Evolutionary conservation across 208 protist species (phyloP).

Genomic region (Trypanosoma congolense): DNA sequence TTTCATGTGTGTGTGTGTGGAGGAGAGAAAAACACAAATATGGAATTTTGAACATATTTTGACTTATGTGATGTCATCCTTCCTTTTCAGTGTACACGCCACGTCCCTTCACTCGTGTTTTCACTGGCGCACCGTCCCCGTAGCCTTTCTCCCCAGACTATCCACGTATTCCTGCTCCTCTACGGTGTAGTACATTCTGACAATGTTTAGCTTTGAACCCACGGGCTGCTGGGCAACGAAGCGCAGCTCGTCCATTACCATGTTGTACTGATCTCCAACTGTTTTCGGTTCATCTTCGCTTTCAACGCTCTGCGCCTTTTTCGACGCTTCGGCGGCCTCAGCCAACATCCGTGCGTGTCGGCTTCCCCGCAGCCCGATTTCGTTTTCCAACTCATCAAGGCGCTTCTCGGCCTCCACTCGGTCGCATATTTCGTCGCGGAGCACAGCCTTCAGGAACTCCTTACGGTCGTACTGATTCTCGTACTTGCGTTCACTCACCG

Average conservation of each 20-base stretch:
- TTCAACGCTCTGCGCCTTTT: constrained; percentile 13
- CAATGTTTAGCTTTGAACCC: constrained; percentile 77
- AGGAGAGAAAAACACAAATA: too few relatives aligned
- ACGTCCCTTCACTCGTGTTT: background rate
- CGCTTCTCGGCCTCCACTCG: constrained; percentile 51
- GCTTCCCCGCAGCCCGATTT: constrained; percentile 47
- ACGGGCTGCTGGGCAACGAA: constrained; percentile 62
- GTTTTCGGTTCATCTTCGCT: constrained; percentile 33
- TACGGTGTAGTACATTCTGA: constrained; percentile 65
- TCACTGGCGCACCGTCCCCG: constrained; percentile 5
- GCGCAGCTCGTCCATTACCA: constrained; percentile 68
- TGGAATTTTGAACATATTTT: background rate
- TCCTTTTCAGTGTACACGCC: background rate
- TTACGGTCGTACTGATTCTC: constrained; percentile 64
- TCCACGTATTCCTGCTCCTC: constrained; percentile 62
- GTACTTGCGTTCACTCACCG: constrained; percentile 19
- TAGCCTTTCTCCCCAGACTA: constrained; percentile 32
- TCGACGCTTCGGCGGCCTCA: constrained; percentile 2
- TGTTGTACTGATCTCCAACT: constrained; percentile 52
- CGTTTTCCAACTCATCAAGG: constrained; percentile 36
- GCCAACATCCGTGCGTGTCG: constrained; percentile 37
- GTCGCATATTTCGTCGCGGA: constrained; percentile 66
- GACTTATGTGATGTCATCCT: background rate
- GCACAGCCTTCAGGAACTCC: constrained; percentile 63
- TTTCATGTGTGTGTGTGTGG: too few relatives aligned